A percentile compares a stretch with the other conserved stretches of the same genome.
These are phyloP conservation scores for Nitzschia palea DNA, from an alignment of 108 stramenopile species.

Conservation along the genomic window DNA sequence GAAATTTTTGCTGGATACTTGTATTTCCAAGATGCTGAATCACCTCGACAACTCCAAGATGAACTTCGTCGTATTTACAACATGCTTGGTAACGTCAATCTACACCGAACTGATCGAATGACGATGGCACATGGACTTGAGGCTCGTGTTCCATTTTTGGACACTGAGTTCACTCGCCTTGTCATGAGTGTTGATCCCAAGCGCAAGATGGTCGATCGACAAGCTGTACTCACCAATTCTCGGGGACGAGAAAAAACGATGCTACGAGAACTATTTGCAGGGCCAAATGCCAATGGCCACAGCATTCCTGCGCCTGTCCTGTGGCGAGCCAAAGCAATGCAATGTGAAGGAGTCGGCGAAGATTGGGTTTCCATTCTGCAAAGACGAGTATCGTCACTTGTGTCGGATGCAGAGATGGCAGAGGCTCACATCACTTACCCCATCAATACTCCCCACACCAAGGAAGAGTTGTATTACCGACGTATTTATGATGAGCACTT, in stretches of 20 bases:
- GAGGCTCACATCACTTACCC: conserved; percentile 57
- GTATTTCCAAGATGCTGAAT: conserved; percentile 69
- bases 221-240: conserved; percentile 58
- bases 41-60: conserved; percentile 58
- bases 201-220: conserved; percentile 61
- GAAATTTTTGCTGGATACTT: conserved; percentile 78
- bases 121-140: conserved; percentile 82
- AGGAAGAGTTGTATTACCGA: conserved; percentile 80
- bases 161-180: conserved; percentile 64
- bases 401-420: conserved; percentile 70
- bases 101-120: conserved; percentile 78
- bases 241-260: conserved; percentile 70
- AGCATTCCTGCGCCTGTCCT: conserved; percentile 63
- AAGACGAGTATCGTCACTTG: conserved; percentile 54
- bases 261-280: conserved; percentile 64
- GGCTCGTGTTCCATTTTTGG: conserved; percentile 81
- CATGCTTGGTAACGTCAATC: conserved; percentile 69
- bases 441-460: conserved; percentile 73
- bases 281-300: conserved; percentile 61
- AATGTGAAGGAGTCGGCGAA: conserved; percentile 82
- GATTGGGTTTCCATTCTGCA: conserved; percentile 81
- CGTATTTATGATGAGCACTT: conserved; percentile 65
- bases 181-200: conserved; percentile 72
- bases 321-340: conserved; percentile 86
- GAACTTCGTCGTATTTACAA: conserved; percentile 67